Evolutionary conservation across 2,329 filamentous ascomycete species (phyloP).

Genomic region (Ambrosiella beaveri): DNA sequence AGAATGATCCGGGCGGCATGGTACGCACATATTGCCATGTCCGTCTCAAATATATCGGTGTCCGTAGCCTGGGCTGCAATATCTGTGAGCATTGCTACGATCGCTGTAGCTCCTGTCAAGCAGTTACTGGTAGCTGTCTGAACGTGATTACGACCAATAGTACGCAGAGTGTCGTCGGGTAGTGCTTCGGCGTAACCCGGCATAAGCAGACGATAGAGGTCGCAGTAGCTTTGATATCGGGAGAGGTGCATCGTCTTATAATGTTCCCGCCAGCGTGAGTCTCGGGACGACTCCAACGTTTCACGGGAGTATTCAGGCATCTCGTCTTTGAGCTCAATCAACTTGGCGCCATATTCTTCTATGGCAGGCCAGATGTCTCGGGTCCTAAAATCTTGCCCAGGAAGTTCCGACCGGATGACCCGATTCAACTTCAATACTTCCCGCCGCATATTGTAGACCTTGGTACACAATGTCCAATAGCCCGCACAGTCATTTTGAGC

Average conservation of each 20-base stretch:
- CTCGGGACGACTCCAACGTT: conserved; percentile 5
- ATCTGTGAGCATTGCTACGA: conserved; percentile 16
- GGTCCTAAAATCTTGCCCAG: neutral
- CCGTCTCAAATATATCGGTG: conserved; percentile 19
- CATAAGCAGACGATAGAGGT: conserved; percentile 27
- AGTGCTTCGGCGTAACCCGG: conserved; percentile 25
- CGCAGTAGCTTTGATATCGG: conserved; percentile 27
- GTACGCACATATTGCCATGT: conserved; percentile 27
- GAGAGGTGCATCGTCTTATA: conserved; percentile 21
- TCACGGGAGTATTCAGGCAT: conserved; percentile 11
- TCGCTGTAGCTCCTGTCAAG: conserved; percentile 19
- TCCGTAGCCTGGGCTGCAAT: neutral
- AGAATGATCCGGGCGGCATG: conserved; percentile 24
- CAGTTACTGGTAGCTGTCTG: conserved; percentile 18
- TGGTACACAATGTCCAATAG: conserved; percentile 14
- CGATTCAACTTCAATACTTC: neutral
- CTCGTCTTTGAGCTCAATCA: neutral
- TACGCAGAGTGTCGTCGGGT: conserved; percentile 18
- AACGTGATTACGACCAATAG: conserved; percentile 13
- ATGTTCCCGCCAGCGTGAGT: conserved; percentile 14
- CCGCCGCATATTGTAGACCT: neutral
- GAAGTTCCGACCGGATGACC: neutral
- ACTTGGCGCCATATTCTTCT: neutral
- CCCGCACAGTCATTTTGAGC: conserved; percentile 6
- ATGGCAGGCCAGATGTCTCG: neutral